Evolutionary conservation across 768 basidiomycete genomes (phyloP).

Genomic region (Hemileccinum rubropunctum): DNA sequence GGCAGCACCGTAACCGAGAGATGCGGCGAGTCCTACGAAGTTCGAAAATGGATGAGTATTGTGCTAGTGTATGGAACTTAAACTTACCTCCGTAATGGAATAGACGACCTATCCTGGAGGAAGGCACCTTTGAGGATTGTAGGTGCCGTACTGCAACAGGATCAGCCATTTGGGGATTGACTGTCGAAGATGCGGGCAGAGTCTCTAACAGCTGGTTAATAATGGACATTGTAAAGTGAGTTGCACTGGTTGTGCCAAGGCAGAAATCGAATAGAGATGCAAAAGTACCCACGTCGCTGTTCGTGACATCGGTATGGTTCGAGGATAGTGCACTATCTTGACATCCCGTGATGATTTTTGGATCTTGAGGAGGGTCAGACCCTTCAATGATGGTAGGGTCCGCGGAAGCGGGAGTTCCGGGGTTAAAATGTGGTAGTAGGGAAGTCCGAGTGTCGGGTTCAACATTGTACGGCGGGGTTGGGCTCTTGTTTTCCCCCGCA

Average conservation of each 20-base stretch:
- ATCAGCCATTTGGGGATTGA: not conserved
- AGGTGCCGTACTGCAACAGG: constrained; percentile 39
- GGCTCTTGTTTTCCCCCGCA: not conserved
- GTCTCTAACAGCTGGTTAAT: constrained; percentile 4
- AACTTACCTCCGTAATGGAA: constrained; percentile 90
- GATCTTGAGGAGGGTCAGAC: not conserved
- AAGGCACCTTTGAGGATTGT: constrained; percentile 86
- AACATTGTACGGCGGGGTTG: not conserved
- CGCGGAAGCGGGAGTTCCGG: not conserved
- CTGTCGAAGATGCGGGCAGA: not conserved
- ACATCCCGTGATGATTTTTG: no score
- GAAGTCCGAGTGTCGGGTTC: not conserved
- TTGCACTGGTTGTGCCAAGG: not conserved
- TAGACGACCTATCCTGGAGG: constrained; percentile 81
- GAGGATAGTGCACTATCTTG: not conserved
- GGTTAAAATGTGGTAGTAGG: not conserved
- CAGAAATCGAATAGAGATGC: not conserved
- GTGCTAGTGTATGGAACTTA: not conserved
- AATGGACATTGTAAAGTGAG: constrained; percentile 1
- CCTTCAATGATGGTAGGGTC: not conserved
- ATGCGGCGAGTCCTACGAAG: constrained; percentile 80
- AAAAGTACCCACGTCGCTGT: not conserved
- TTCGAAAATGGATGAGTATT: not conserved
- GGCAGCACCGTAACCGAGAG: constrained; percentile 85
- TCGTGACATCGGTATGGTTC: not conserved